Evolutionary conservation across 2,329 filamentous ascomycete genomes (phyloP).

Genomic region (Exophiala xenobiotica): DNA sequence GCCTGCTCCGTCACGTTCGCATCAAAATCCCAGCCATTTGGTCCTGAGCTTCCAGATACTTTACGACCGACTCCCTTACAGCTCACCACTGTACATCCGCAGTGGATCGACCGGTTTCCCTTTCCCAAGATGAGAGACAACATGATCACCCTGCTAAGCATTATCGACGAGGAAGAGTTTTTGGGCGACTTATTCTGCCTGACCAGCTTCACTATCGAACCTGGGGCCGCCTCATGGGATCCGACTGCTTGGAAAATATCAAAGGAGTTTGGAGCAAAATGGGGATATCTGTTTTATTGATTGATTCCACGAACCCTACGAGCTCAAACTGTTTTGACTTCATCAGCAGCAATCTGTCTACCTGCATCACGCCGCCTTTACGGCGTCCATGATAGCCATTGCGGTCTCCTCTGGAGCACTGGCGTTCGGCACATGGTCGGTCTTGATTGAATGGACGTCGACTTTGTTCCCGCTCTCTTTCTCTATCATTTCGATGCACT

Average conservation of each 20-base stretch:
- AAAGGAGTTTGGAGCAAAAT: conserved; percentile 37
- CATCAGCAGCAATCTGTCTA: too few relatives aligned
- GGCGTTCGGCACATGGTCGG: conserved; percentile 34
- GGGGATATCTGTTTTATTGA: conserved; percentile 38
- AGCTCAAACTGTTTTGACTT: too few relatives aligned
- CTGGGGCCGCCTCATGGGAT: conserved; percentile 35
- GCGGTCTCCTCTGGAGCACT: conserved; percentile 30
- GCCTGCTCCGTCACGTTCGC: conserved; percentile 32
- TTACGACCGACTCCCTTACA: conserved; percentile 40
- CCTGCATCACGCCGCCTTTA: conserved; percentile 2
- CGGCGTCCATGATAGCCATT: conserved; percentile 13
- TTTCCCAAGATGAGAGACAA: conserved; percentile 43
- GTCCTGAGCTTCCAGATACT: conserved; percentile 27
- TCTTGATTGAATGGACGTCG: conserved; percentile 33
- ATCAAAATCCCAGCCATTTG: conserved; percentile 30
- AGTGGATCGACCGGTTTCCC: conserved; percentile 45
- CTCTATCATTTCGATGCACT: conserved; percentile 35
- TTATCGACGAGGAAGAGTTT: conserved; percentile 41
- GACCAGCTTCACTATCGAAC: conserved; percentile 36
- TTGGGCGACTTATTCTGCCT: conserved; percentile 37
- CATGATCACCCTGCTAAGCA: conserved; percentile 34
- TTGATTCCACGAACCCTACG: not conserved
- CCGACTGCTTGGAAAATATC: conserved; percentile 38
- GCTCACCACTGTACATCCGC: conserved; percentile 36
- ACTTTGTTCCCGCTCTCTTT: conserved; percentile 35